Evolutionary conservation across 805 yeast species (phyloP), one percentile per base, ranked within the genome.

Genomic region (Saccharomycopsis guyanensis): DNA sequence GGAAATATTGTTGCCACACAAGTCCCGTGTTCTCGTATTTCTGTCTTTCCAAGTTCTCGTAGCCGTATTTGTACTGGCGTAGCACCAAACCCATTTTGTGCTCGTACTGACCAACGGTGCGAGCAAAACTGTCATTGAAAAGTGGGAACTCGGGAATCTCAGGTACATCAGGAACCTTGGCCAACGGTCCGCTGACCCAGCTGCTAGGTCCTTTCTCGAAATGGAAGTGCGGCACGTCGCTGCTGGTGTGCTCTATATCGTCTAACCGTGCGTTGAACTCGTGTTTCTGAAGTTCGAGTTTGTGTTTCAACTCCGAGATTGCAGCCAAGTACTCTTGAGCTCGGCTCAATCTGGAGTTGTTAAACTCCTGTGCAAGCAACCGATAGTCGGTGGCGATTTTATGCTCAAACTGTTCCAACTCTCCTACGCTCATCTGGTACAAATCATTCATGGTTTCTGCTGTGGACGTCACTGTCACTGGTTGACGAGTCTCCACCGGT

Each of bases 1-100:
- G 22, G 16, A 33, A 32, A 27, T 40, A 48, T 25, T 40, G 49
- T 20, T 45, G 45, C 46, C 46, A 48, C 6, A 48, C 38, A 10
- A 45, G 16, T 6, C 38, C 20, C 2, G 19, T 16, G 24, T 44
- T 41, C 2, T 41, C 35, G 27, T 19, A 32, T 16, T 43, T 39
- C 18, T 25, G 41, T n/a, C 12, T n/a, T n/a, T 43, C 45, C 4
- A 37, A 38, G 19, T 41, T 41, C 3, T 43, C 35, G 18, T 37
- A 43, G 3, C 33, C 48, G 33, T 48, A 48, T 15, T 20, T 15
- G 24, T 36, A 48, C 25, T 33, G 32, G 16, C 15, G 20, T 8
- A 22, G 22, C 3, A 40, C n/a, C 7, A 37, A 13, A 3, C 38
- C 13, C 6, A 43, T 19, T 18, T 25, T 18, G 15, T 40, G 15